A percentile compares a stretch with the other conserved stretches of the same genome.
These are phyloP conservation scores for Emericellopsis terricola DNA, from an alignment of 495 filamentous ascomycete genomes.

Conservation along the genomic window DNA sequence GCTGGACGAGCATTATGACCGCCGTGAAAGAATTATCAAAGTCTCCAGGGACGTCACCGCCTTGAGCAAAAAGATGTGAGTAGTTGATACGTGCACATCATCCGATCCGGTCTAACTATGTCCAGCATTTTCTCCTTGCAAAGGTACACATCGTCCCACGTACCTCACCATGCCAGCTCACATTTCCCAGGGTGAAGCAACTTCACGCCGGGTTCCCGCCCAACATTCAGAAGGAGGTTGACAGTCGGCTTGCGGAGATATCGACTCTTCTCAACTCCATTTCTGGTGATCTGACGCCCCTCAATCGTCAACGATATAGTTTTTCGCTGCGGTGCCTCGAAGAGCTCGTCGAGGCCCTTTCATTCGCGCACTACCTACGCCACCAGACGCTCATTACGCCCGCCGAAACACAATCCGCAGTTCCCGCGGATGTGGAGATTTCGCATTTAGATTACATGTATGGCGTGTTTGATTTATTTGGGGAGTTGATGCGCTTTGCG, in stretches of 20 bases:
- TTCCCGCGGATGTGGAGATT: conserved; percentile 38
- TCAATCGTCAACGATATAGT: conserved; percentile 75
- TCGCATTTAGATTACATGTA: conserved; percentile 76
- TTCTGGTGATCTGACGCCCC: conserved; percentile 50
- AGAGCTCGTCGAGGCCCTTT: conserved; percentile 77
- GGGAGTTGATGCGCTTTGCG: conserved; percentile 91
- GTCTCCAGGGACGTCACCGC: conserved; percentile 80
- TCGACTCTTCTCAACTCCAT: conserved; percentile 44
- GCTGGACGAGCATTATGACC: conserved; percentile 86
- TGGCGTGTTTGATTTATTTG: conserved; percentile 80
- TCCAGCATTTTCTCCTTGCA: conserved; percentile 82
- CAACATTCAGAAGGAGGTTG: conserved; percentile 44
- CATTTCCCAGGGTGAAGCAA: conserved; percentile 45
- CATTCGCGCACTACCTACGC: conserved; percentile 72
- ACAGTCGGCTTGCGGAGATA: conserved; percentile 48
- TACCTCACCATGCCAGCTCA: conserved; percentile 42
- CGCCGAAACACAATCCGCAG: conserved; percentile 29
- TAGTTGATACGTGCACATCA: neutral
- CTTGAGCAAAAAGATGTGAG: conserved; percentile 90
- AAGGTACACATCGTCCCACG: conserved; percentile 55
- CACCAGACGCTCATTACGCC: conserved; percentile 55
- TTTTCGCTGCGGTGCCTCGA: conserved; percentile 75
- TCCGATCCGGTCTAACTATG: neutral
- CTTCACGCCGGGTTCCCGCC: conserved; percentile 44
- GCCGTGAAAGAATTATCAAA: conserved; percentile 78